Base-by-base conservation (phyloP, 2,329 filamentous ascomycete genomes). In the Colletotrichum truncatum region DNA sequence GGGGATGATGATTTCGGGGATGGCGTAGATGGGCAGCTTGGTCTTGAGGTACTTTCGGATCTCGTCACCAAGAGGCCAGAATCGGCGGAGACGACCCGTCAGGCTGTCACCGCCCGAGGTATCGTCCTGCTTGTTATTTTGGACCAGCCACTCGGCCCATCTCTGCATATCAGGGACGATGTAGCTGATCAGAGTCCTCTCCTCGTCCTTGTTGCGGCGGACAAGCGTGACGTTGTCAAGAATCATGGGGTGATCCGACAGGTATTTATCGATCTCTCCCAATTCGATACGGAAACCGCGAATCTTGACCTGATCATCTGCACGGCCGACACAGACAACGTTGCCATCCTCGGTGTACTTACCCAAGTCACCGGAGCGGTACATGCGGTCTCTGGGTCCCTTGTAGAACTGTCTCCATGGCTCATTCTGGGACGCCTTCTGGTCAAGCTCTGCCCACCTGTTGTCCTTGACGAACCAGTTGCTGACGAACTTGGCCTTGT, bases 271-370 rank as follows among this genome's bases (percentile, higher is more conserved):
- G 6, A 98, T 98, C 70, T 98, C 96, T 68, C 91, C 91, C 46
- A 98, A 89, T 80, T 99, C 96, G 70, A 99, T 97, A 67, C 95
- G 87, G 84, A 98, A 98, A 1, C 95, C 95, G 66, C 96, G 91
- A 69, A 98, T 95, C 83, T 98, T 99, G 81, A 98, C 93, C 75
- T 98, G 95, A 70, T 91, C 87, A 73, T 98, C 95, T 23, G 89
- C 89, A 64, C 96, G 86, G 21, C 95, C 95, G 91, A 57, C 51
- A 73, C 89, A 92, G 73, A 92, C 91, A 10, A 93, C 91, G 69
- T 91, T 89, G 34, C 92, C 93, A 45, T 88, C 84, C 2, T 85
- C 82, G 54, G 88, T 87, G 73, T 92, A 94, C 62, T 89, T 83
- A 4, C 95, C 95, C 4, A 99, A 81, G 75, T 98, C 95, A 25